Evolutionary conservation across 768 basidiomycete genomes (phyloP), one percentile per base, ranked within the genome.

Genomic region (Pleurotus sapidus): DNA sequence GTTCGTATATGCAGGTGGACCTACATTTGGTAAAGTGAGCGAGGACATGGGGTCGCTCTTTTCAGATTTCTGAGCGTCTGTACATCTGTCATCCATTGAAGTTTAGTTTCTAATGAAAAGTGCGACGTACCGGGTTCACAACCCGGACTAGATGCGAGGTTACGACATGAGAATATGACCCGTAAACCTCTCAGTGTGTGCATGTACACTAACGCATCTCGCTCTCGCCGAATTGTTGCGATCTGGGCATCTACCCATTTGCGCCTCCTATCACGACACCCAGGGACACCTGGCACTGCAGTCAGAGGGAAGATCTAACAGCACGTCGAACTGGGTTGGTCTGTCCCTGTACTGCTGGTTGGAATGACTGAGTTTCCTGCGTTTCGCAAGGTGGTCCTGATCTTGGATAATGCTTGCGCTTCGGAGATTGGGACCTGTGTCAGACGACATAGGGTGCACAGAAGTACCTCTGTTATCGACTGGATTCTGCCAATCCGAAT

Each of bases 291-390:
- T 17, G 49, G 30, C 27, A 42, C 14, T n/a, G 27, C 51, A 54
- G 17, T 38, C 51, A 25, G n/a, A 8, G 39, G 51, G 51, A 7
- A 54, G 51, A 54, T 42, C 39, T 15, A 40, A 40, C n/a, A 23
- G 24, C n/a, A 54, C 17, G 20, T 54, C 51, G 42, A 54, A 54
- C 30, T 27, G 49, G 25, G 30, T 50, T 34, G 49, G 38, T 54
- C 51, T 25, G 42, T 54, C 51, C 18, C 34, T 23, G 25, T n/a
- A 15, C 38, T 37, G 49, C 18, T 8, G 20, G 17, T 37, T 8
- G 15, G 39, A 15, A 15, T 30, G 51, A 42, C 12, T 39, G 20
- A 42, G 38, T 25, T 54, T 54, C 39, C 51, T 43, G 23, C 39
- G 9, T 42, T 54, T 40, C 18, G 49, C 20, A 54, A 40, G 40